phyloP scores from a whole-genome alignment of 2,329 filamentous ascomycete genomes.

The Ilyonectria destructans region DNA sequence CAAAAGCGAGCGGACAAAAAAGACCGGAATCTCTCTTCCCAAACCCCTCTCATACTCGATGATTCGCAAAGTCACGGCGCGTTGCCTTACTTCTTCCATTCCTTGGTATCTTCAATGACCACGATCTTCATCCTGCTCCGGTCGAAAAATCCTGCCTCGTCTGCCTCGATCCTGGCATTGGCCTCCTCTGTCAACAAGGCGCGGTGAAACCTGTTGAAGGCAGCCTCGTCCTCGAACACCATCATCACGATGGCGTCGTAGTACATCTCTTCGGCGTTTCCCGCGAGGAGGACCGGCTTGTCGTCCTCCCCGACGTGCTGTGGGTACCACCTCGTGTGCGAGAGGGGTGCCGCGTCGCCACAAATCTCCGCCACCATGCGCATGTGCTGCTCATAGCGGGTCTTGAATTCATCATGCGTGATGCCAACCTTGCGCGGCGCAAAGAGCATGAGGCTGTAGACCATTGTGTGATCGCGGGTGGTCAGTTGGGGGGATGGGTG shows the following conservation, averaged over 20 bases:
- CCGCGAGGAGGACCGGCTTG: neutral
- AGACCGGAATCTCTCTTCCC: too few species aligned
- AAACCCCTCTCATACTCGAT: too few species aligned
- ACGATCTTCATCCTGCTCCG: neutral
- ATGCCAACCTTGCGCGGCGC: neutral
- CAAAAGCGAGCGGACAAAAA: too few species aligned
- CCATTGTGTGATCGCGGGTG: neutral
- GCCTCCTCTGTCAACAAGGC: neutral
- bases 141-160: neutral
- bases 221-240: neutral
- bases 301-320: neutral
- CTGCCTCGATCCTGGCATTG: neutral
- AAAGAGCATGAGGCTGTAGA: neutral
- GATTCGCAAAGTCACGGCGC: neutral
- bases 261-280: neutral
- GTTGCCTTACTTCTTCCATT: neutral
- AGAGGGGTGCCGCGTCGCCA: neutral
- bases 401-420: neutral
- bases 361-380: neutral
- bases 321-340: neutral
- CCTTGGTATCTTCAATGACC: neutral
- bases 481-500: neutral
- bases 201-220: neutral
- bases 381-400: neutral
- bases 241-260: neutral